Base-by-base conservation (phyloP, 1,284 basidiomycete species). In the Pascua guehoae region DNA sequence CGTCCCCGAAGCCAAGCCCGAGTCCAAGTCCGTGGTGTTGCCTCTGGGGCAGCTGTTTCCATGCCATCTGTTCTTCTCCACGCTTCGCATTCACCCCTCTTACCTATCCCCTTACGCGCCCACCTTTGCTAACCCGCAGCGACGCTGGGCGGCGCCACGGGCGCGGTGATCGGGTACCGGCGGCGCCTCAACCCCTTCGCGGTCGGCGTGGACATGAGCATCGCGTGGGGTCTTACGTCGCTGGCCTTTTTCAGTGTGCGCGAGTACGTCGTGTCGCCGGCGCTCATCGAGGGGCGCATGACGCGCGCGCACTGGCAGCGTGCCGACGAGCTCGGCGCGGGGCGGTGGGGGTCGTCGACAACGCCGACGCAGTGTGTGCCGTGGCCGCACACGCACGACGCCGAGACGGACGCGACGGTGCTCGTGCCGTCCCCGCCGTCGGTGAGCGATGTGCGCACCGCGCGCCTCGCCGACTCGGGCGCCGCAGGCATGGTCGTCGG, bases 251-350 rank as follows among this genome's bases (percentile, higher is more conserved):
- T 73, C 55, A 69, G 74, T 69, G 32, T 15, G 14, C 51, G 76
- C 56, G 76, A 77, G 65, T 76, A 76, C 60, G 32, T 74, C 54
- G 63, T 77, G 40, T 72, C 74, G 5, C 76, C 75, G 0, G 41
- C 69, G 2, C 63, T 76, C 15, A 51, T 68, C 8, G 56, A 62
- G 1, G 18, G 60, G 3, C 54, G 66, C n/a, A 51, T 57, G 5
- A 67, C 65, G 9, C 44, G 59, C 14, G 63, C 54, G 4, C 69
- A 74, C 49, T 53, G 52, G 17, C 54, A 48, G 17, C 63, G 69
- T 18, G 39, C 57, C 8, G 46, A 48, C 16, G 51, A 56, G 16
- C 44, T 62, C 16, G 47, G 36, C 15, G 54, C 24, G 38, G 43
- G 18, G 14, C 12, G 24, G 24, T 32, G n/a, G n/a, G n/a, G n/a